Base-by-base conservation (phyloP, 2,329 filamentous ascomycete genomes). In the Mycosphaerella sp. region DNA sequence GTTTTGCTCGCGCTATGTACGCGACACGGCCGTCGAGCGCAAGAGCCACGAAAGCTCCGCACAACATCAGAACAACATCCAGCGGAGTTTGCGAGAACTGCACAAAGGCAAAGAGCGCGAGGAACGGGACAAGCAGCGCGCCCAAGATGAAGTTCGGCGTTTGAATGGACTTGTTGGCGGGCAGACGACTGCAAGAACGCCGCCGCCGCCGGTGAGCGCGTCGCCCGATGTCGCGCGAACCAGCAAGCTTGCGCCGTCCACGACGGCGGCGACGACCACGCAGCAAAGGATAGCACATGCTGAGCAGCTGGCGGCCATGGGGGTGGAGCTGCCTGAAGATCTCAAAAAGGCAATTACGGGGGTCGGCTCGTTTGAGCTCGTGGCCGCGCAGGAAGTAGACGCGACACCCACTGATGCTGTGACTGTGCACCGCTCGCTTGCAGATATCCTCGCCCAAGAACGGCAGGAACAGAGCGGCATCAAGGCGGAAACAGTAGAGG, bases 21-120 rank as follows among this genome's bases (percentile, higher is more conserved):
- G 89, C 73, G 93, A 98, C 76, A 96, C 91, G 21, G 85, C 89
- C 63, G 83, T 96, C 71, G 91, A 95, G 71, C 86, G 85, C 64
- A 80, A 84, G 61, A 66, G 67, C 34, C 69, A 71, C 58, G 69
- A 71, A 47, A 58, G 64, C 32, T 67, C 64, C 21, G 64, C 59
- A 26, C 67, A 66, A 52, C 69, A 71, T 58, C 69, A 71, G 55
- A 64, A 64, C 51, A 92, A 96, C 72, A 82, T 97, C 57, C 95
- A 95, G 73, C 88, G 92, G 50, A 93, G 91, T 62, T 79, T 98
- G 7, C 86, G 91, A 61, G 87, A 95, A 58, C 80, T 98, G 6
- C 91, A 97, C 74, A 87, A 87, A 62, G 82, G 80, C 53, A 87
- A 95, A 69, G 89, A 95, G 65, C 82, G 83, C 51, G 83, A 91